phyloP scores from a whole-genome alignment of 2,329 filamentous ascomycete species.

The Alternaria postmessia region DNA sequence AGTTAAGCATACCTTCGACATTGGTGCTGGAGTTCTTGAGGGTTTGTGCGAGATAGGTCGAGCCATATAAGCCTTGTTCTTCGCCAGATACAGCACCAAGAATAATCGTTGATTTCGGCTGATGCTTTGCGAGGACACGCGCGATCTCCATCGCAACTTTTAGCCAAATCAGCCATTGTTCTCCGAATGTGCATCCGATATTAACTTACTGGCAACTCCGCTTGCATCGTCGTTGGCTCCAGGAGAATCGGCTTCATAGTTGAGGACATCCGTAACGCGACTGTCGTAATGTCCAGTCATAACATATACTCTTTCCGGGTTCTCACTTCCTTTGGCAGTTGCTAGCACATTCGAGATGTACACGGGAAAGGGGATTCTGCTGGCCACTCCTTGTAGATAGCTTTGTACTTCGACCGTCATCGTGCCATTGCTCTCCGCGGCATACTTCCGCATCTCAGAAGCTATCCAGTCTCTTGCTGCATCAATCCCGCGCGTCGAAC shows the following conservation, averaged over 20 bases:
- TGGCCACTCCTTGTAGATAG: constrained; percentile 60
- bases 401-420: constrained; percentile 61
- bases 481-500: constrained; percentile 61
- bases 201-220: constrained; percentile 56
- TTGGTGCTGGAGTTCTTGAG: constrained; percentile 61
- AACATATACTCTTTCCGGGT: constrained; percentile 61
- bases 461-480: constrained; percentile 66
- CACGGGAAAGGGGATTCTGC: constrained; percentile 60
- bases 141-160: constrained; percentile 64
- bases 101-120: constrained; percentile 62
- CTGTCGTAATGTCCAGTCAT: constrained; percentile 66
- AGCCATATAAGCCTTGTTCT: constrained; percentile 64
- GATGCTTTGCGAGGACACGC: constrained; percentile 58
- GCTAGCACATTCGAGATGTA: constrained; percentile 61
- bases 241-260: constrained; percentile 63
- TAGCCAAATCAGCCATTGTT: constrained; percentile 12
- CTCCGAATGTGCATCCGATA: neutral
- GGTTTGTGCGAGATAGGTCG: constrained; percentile 61
- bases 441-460: constrained; percentile 59
- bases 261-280: constrained; percentile 59
- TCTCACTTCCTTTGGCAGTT: constrained; percentile 59
- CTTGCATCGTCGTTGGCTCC: constrained; percentile 67
- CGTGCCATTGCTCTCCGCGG: constrained; percentile 58
- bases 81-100: constrained; percentile 67
- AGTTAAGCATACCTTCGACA: constrained; percentile 66